These are phyloP conservation scores for Rhizopogon rudus DNA, from an alignment of 768 basidiomycete genomes.

Conservation along the genomic window DNA sequence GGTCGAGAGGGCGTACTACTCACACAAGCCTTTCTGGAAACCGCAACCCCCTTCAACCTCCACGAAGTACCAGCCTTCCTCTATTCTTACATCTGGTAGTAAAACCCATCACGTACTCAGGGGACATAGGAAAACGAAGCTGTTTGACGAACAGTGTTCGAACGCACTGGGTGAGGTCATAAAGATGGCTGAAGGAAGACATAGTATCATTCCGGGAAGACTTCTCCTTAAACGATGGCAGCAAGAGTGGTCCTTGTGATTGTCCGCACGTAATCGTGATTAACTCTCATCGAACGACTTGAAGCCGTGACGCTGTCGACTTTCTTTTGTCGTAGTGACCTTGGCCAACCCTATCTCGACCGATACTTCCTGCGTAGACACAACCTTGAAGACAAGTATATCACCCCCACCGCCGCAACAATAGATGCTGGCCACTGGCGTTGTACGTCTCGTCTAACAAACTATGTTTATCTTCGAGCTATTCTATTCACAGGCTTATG, in stretches of 20 bases:
- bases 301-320: not conserved
- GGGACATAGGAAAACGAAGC: constrained; percentile 18
- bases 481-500: constrained; percentile 13
- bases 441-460: not conserved
- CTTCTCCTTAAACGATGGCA: constrained; percentile 26
- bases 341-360: too few species aligned
- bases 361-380: too few species aligned
- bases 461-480: constrained; percentile 1
- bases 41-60: constrained; percentile 24
- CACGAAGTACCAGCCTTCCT: constrained; percentile 17
- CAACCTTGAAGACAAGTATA: not conserved
- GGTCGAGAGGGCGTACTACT: constrained; percentile 16
- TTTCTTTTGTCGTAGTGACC: not conserved
- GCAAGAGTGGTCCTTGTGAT: constrained; percentile 3
- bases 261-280: not conserved
- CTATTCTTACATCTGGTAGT: constrained; percentile 5
- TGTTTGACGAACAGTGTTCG: constrained; percentile 36
- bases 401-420: not conserved
- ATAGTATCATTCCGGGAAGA: constrained; percentile 46
- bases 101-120: constrained; percentile 11
- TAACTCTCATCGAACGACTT: not conserved
- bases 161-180: constrained; percentile 48
- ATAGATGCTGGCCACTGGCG: not conserved
- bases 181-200: constrained; percentile 54
- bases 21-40: constrained; percentile 31